phyloP scores from a whole-genome alignment of 768 basidiomycete genomes.

The Boletus vermiculosoides region DNA sequence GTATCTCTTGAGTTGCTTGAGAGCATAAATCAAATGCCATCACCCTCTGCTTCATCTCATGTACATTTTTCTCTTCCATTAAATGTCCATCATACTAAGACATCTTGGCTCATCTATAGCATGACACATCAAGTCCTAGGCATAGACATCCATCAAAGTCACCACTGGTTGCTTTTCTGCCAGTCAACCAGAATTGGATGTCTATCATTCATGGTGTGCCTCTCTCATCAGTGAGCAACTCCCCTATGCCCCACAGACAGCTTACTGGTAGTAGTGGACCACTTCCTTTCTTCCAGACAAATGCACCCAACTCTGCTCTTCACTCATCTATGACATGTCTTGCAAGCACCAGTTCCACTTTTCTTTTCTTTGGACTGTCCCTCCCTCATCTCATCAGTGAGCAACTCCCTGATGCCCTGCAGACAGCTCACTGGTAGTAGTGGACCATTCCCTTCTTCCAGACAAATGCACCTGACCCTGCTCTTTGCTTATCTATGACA shows the following conservation, averaged over 20 bases:
- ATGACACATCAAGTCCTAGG: conserved; percentile 4
- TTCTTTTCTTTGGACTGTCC: conserved; percentile 63
- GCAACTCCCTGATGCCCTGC: conserved; percentile 53
- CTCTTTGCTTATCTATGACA: conserved; percentile 40
- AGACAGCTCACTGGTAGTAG: conserved; percentile 50
- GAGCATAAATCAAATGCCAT: conserved; percentile 44
- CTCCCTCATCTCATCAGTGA: conserved; percentile 51
- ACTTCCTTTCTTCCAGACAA: conserved; percentile 32
- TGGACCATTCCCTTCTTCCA: conserved; percentile 32
- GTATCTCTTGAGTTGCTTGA: conserved; percentile 65
- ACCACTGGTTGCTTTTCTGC: conserved; percentile 35
- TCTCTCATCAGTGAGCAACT: conserved; percentile 50
- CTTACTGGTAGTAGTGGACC: conserved; percentile 40
- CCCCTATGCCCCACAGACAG: conserved; percentile 57
- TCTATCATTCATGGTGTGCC: conserved; percentile 33
- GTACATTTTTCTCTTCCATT: conserved; percentile 6
- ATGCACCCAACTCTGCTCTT: conserved; percentile 20
- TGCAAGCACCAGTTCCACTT: conserved; percentile 54
- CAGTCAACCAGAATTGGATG: conserved; percentile 40
- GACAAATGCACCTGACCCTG: conserved; percentile 22
- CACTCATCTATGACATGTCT: conserved; percentile 48
- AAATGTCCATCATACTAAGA: background rate
- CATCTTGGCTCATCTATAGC: conserved; percentile 1
- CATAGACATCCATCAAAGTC: conserved; percentile 11
- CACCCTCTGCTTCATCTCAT: conserved; percentile 36